Base-by-base conservation (phyloP, 176 grass and related monocot species). In the Neostapfia colusana region DNA sequence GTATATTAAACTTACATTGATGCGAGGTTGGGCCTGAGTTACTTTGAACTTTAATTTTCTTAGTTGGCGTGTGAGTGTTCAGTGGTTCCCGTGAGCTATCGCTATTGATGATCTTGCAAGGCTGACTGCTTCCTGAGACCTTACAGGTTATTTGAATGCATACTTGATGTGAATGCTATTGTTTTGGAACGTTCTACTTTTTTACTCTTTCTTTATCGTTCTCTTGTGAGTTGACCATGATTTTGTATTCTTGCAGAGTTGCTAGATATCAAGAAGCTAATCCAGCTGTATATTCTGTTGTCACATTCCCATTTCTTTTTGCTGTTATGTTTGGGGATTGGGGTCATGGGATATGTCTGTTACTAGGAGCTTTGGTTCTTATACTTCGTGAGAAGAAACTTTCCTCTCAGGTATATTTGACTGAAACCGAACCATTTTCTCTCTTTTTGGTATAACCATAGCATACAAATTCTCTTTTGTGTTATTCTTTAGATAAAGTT, bases 321-420 rank as follows among this genome's bases (percentile, higher is more conserved):
- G 96, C 96, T 85, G 96, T 99, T 49, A 99, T 99, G 96, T 99
- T 99, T 87, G 96, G 96, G 84, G 96, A 99, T 84, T 99, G 96
- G 96, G 96, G 96, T 37, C 96, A 99, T 92, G 96, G 96, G 65
- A 92, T 99, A 85, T 99, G 96, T 79, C 74, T 99, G 46, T 85
- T 99, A 77, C 57, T 99, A 54, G 96, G 92, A 84, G 87, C 96
- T 83, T 87, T 95, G 82, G 26, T 99, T 76, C 89, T 99, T 70
- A 99, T 99, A 83, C 69, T 92, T 80, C 85, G 85, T 48, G 96
- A 99, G 82, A 99, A 99, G 74, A 99, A 90, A 85, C 89, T 99
- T 74, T 87, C 85, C 53, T 99, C 92, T 70, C 89, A 99, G 92
- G 96, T 99, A 77, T 56, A 53, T 40, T 74, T 56, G 36, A 12